These are phyloP conservation scores for Notholithocarpus densiflorus DNA, from an alignment of 306 rosid species.

Conservation along the genomic window DNA sequence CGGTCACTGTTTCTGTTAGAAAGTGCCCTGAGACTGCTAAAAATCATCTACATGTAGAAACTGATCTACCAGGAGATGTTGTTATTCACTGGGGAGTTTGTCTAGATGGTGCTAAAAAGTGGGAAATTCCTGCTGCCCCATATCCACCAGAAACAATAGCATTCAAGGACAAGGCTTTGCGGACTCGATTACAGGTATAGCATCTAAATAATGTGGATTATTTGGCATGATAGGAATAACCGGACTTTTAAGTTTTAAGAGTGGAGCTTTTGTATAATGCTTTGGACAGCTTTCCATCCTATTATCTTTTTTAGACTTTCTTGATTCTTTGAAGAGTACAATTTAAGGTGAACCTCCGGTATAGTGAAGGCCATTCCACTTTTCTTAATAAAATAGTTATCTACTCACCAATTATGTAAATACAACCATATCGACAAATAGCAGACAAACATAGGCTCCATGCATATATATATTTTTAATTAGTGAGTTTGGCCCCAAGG, in stretches of 20 bases:
- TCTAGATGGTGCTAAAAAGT: slow-evolving; percentile 60
- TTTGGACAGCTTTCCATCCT: background rate
- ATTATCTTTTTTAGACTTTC: background rate
- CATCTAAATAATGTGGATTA: background rate
- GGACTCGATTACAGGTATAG: slow-evolving; percentile 71
- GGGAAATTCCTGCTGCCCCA: slow-evolving; percentile 82
- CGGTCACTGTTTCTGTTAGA: slow-evolving; percentile 52
- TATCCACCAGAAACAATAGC: slow-evolving; percentile 66
- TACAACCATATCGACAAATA: background rate
- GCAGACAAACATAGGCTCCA: too few species aligned
- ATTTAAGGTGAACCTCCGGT: background rate
- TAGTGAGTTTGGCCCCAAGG: too few species aligned
- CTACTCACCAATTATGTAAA: background rate
- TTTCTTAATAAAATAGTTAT: background rate
- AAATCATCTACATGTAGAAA: slow-evolving; percentile 59
- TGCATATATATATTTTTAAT: too few species aligned
- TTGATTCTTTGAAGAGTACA: background rate
- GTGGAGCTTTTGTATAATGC: background rate
- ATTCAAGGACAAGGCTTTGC: slow-evolving; percentile 74
- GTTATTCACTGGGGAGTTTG: slow-evolving; percentile 95
- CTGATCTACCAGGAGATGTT: slow-evolving; percentile 68
- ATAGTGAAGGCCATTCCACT: background rate
- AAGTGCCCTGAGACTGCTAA: slow-evolving; percentile 65
- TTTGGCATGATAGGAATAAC: background rate
- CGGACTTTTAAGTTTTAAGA: background rate